Base-by-base conservation (phyloP, 805 yeast species). In the Priceomyces carsonii region DNA sequence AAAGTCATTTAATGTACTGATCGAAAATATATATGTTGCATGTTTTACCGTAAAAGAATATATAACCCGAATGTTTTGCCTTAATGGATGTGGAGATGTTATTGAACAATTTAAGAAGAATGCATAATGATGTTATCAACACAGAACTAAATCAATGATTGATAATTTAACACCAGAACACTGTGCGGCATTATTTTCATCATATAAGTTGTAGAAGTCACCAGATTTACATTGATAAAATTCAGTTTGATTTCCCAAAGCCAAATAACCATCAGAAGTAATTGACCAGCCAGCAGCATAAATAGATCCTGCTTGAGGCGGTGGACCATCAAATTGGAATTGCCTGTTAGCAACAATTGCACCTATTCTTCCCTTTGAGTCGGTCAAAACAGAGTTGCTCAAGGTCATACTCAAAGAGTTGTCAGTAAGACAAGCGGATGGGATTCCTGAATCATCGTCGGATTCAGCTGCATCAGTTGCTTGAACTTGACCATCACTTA, bases 201-300 rank as follows among this genome's bases (percentile, higher is more conserved):
- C 86, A 63, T 84, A 84, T 63, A 84, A 67, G 73, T 84, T 84
- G 82, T 81, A 82, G 76, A 84, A 84, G 53, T 69, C 70, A 51
- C 91, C 91, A 26, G 88, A 80, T 48, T 75, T 55, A 71, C 91
- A 84, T 69, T 81, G 84, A 75, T 76, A 83, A 72, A 83, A 83
- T 37, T 71, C 68, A 43, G 77, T 77, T 33, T 63, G 55, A 50
- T 66, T 63, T 63, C 88, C 89, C 42, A 82, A 63, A 21, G 86
- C 86, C 53, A 82, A 73, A 46, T 47, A 45, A 30, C 45, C 48
- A 18, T 45, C 44, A 36, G 48, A 42, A 33, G 76, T 38, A 26
- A 77, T 67, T 33, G 79, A 69, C 83, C 82, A 77, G 42, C 83
- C 82, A 30, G 73, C 76, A 44, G 85, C 82, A 52, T 72, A 76